phyloP scores from a whole-genome alignment of 176 grass and related monocot genomes.

The Saccharum spontaneum region DNA sequence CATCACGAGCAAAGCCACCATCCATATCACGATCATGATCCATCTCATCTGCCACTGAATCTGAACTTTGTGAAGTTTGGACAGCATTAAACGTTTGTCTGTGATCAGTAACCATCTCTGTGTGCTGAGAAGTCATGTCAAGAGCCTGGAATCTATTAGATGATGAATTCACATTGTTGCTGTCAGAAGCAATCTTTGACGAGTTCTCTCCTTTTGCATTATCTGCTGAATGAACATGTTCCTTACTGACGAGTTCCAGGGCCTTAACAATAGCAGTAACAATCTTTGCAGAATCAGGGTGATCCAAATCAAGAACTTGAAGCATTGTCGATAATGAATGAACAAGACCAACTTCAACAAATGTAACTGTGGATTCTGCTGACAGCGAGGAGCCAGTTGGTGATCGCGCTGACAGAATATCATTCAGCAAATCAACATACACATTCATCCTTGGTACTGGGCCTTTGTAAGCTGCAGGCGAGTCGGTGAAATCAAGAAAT shows the following conservation, averaged over 20 bases:
- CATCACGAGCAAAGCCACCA: constrained; percentile 60
- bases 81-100: constrained; percentile 65
- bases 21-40: constrained; percentile 77
- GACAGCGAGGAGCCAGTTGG: constrained; percentile 85
- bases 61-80: constrained; percentile 59
- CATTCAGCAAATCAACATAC: constrained; percentile 89
- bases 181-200: constrained; percentile 50
- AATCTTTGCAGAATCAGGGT: constrained; percentile 90
- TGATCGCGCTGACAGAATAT: constrained; percentile 94
- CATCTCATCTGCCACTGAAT: constrained; percentile 89
- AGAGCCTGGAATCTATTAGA: constrained; percentile 67
- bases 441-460: constrained; percentile 72
- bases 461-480: constrained; percentile 48
- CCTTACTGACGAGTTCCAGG: constrained; percentile 87
- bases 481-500: constrained; percentile 66
- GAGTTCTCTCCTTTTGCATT: constrained; percentile 66
- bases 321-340: constrained; percentile 64
- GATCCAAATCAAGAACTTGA: constrained; percentile 85
- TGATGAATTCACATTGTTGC: constrained; percentile 55
- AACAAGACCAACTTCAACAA: constrained; percentile 90
- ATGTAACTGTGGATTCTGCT: constrained; percentile 81
- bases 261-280: constrained; percentile 83
- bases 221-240: constrained; percentile 80
- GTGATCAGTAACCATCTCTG: constrained; percentile 62
- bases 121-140: constrained; percentile 69